Evolutionary conservation across 305 asterid species (phyloP).

Genomic region (Striga hermonthica): DNA sequence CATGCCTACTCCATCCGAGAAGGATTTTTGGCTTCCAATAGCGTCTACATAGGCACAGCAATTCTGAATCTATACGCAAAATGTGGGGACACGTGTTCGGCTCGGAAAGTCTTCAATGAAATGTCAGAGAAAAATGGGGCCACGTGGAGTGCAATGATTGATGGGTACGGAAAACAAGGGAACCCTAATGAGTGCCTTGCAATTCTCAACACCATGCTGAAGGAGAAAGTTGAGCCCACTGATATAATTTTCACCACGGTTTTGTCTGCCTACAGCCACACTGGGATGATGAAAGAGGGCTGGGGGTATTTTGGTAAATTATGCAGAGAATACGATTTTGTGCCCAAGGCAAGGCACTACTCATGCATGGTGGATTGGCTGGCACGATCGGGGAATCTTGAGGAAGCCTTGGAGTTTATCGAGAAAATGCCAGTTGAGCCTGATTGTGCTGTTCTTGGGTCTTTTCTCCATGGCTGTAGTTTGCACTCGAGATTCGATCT

Average conservation of each 20-base stretch:
- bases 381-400: slow-evolving; percentile 28
- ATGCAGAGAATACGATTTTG: not conserved
- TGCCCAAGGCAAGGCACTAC: slow-evolving; percentile 37
- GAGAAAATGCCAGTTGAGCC: not conserved
- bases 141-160: slow-evolving; percentile 56
- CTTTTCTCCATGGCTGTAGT: slow-evolving; percentile 56
- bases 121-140: slow-evolving; percentile 44
- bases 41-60: slow-evolving; percentile 47
- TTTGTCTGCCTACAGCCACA: slow-evolving; percentile 41
- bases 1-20: slow-evolving; percentile 45
- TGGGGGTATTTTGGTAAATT: slow-evolving; percentile 22
- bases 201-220: slow-evolving; percentile 40
- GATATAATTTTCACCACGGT: slow-evolving; percentile 46
- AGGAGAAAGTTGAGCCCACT: slow-evolving; percentile 46
- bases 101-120: slow-evolving; percentile 47
- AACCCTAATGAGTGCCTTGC: slow-evolving; percentile 40
- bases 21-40: slow-evolving; percentile 44
- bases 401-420: slow-evolving; percentile 3
- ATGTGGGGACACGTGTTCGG: slow-evolving; percentile 52
- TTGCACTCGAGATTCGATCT: slow-evolving; percentile 50
- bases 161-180: slow-evolving; percentile 54
- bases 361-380: slow-evolving; percentile 55
- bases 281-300: not conserved
- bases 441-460: slow-evolving; percentile 34
- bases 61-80: slow-evolving; percentile 52